A percentile compares a stretch with the other conserved stretches of the same genome.
These are phyloP conservation scores for Trichoderma atroviride DNA, from an alignment of 2,329 filamentous ascomycete species.

Conservation along the genomic window DNA sequence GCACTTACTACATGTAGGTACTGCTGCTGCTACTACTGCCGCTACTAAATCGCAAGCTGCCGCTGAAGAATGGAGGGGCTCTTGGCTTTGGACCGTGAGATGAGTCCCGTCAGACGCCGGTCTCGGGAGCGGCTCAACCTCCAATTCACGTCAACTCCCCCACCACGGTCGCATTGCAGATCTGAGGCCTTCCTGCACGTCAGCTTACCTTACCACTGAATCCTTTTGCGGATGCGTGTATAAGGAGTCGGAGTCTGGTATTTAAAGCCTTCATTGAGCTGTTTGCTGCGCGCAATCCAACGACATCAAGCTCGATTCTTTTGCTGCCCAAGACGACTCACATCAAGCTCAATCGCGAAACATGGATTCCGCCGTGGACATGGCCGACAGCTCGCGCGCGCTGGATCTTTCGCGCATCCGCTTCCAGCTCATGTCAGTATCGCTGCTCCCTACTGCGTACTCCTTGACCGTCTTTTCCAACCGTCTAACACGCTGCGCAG, in stretches of 20 bases:
- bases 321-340: neutral
- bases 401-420: conserved; percentile 90
- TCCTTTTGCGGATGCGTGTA: neutral
- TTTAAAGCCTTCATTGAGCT: neutral
- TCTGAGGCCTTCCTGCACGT: neutral
- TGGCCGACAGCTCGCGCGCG: conserved; percentile 81
- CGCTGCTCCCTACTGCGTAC: neutral
- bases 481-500: conserved; percentile 50
- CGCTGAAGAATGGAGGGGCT: conserved; percentile 15
- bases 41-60: conserved; percentile 7
- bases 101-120: conserved; percentile 14
- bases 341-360: neutral
- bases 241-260: neutral
- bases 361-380: conserved; percentile 91
- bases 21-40: neutral
- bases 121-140: conserved; percentile 13
- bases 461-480: neutral
- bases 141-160: neutral
- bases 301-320: neutral
- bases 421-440: conserved; percentile 82
- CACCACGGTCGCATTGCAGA: neutral
- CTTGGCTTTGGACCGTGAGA: neutral
- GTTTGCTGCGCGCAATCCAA: neutral
- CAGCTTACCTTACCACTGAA: conserved; percentile 5
- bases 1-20: neutral